Base-by-base conservation (phyloP, 1,139 yeast species). In the Diutina scorzettiae region DNA sequence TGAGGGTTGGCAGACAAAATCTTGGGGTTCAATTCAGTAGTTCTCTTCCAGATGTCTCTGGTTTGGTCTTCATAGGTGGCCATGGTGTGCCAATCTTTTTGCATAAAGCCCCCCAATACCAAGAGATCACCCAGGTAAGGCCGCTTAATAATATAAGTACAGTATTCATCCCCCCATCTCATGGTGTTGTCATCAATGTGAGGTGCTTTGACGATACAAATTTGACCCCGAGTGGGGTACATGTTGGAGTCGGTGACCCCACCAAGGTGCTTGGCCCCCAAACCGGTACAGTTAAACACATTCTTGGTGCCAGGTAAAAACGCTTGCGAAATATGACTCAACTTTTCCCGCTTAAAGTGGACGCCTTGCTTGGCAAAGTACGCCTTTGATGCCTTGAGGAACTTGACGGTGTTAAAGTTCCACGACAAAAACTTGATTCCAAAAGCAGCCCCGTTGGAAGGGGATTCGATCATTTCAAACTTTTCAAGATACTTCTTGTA, bases 201-300 rank as follows among this genome's bases (percentile, higher is more conserved):
- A 9, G 81, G 80, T 1, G 78, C 79, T 45, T 42, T 66, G 20
- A 77, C 64, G 7, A 78, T 77, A 8, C 79, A 78, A 27, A 79
- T 82, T 53, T 80, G 87, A 3, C 86, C 87, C 44, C 87, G 63
- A 1, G 79, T 73, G 7, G 87, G 83, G 49, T 72, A 76, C 23
- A 76, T 70, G 0, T 62, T 56, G 18, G 57, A 48, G 50, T 81
- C 87, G 21, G 63, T 60, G 34, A 78, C 81, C 5, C 55, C 54
- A 2, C 53, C 55, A 4, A 81, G 58, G 2, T 57, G 50, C 40
- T 62, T 63, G 3, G 87, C 78, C 2, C 85, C 83, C 34, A 76
- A 63, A 14, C 89, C 91, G 0, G 83, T 64, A 56, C 87, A 80
- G 52, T 81, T 81, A 65, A 81, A 78, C 12, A 80, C 78, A 3